Percentiles rank a stretch among this genome's conserved stretches.
These are phyloP conservation scores for Pleurotus tuber-regium DNA, from an alignment of 768 basidiomycete genomes.

Conservation along the genomic window DNA sequence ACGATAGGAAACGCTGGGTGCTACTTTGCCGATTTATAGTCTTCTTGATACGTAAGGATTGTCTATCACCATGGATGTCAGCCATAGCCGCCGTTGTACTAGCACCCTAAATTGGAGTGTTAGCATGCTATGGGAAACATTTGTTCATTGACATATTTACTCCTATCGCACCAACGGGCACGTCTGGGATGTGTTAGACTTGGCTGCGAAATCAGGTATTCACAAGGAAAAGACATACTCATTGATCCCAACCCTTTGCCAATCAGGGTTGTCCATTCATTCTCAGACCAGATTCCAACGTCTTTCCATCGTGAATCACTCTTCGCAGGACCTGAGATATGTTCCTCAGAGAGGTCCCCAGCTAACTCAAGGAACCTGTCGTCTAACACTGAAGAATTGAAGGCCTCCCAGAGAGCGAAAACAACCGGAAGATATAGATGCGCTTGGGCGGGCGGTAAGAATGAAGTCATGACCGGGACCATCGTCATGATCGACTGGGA, in stretches of 20 bases:
- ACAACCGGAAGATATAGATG: constrained; percentile 69
- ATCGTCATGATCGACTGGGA: constrained; percentile 64
- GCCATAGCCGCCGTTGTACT: constrained; percentile 70
- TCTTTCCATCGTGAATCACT: constrained; percentile 71
- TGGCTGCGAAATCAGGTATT: neutral
- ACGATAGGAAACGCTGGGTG: neutral
- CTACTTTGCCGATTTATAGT: constrained; percentile 59
- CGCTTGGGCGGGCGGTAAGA: constrained; percentile 66
- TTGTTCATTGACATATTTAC: constrained; percentile 30
- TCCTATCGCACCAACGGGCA: constrained; percentile 68
- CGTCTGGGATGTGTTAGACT: constrained; percentile 38
- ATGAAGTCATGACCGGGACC: constrained; percentile 73
- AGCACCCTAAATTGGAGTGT: constrained; percentile 42
- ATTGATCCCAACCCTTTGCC: constrained; percentile 81
- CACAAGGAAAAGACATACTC: constrained; percentile 44
- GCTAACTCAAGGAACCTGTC: constrained; percentile 73
- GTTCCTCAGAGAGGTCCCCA: constrained; percentile 69
- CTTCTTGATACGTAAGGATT: constrained; percentile 67
- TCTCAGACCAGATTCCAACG: constrained; percentile 85
- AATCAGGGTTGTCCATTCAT: constrained; percentile 81
- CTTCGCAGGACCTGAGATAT: constrained; percentile 57
- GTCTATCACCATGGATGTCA: constrained; percentile 56
- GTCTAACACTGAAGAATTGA: constrained; percentile 72
- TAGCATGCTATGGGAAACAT: neutral
- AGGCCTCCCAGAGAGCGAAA: constrained; percentile 77